Conservation (phyloP, 2,329 filamentous ascomycete species). For the Botrytis fabae region DNA sequence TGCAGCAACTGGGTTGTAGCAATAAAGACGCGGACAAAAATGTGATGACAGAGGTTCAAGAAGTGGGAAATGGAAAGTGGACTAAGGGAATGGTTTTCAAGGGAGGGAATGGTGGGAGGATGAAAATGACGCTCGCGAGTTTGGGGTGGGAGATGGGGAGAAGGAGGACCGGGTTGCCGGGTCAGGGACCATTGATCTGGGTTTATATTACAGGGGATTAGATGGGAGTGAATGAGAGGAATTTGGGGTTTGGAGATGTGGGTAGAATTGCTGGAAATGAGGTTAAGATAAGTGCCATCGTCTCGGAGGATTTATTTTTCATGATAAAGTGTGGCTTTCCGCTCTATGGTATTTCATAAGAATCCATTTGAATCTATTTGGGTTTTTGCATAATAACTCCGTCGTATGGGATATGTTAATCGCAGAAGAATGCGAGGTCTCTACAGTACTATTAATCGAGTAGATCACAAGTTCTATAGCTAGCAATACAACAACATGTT, state of each 20-base stretch:
- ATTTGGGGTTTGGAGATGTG: background rate
- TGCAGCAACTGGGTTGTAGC: slow-evolving; percentile 58
- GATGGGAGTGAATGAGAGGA: background rate
- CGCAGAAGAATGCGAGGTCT: background rate
- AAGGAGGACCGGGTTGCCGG: slow-evolving; percentile 45
- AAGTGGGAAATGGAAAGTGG: slow-evolving; percentile 59
- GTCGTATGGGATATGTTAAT: background rate
- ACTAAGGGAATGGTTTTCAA: slow-evolving; percentile 54
- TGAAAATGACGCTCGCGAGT: slow-evolving; percentile 53
- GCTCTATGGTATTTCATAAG: background rate
- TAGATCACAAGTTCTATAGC: background rate
- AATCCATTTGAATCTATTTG: background rate
- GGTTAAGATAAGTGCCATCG: background rate
- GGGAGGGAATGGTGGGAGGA: slow-evolving; percentile 51
- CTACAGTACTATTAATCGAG: background rate
- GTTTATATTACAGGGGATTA: slow-evolving; percentile 57
- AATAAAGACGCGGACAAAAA: slow-evolving; percentile 56
- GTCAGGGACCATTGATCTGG: slow-evolving; percentile 58
- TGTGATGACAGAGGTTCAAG: slow-evolving; percentile 56
- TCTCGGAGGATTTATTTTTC: background rate
- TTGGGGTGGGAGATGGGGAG: slow-evolving; percentile 59
- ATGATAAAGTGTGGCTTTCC: background rate
- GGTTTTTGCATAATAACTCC: background rate
- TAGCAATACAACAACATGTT: background rate
- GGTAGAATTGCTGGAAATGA: too few relatives aligned